Evolutionary conservation across 2,329 filamentous ascomycete species (phyloP), one percentile per base, ranked within the genome.

Genomic region (Aschersonia sp.): DNA sequence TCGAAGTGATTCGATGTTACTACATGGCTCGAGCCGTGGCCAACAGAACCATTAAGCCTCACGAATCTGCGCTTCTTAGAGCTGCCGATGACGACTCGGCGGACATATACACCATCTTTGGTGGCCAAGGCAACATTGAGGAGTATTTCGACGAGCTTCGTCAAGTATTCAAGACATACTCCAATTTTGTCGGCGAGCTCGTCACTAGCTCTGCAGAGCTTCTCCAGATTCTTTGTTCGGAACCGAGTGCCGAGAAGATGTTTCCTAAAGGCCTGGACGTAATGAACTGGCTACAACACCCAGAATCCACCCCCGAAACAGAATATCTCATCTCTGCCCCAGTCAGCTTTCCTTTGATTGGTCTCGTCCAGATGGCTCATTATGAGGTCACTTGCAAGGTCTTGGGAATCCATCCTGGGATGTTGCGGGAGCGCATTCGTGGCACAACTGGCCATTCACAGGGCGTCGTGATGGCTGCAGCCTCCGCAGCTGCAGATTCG

Each of bases 91-190:
- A 96, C 53, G 83, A 80, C 52, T 81, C 82, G 48, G 89, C 89
- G 48, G 83, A 80, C 57, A 78, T 98, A 51, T 98, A 95, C 71
- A 89, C 83, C 54, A 89, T 98, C 52, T 95, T 97, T 56, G 92
- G 92, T 51, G 92, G 92, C 5, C 92, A 98, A 65, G 92, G 92
- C 58, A 98, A 98, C 67, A 97, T 98, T 54, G 91, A 98, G 68
- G 94, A 98, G 69, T 98, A 98, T 69, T 98, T 98, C 60, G 91
- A 98, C 56, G 92, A 98, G 71, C 78, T 98, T 52, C 82, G 92
- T 49, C 85, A 94, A 64, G 78, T 97, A 50, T 91, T 91, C 71
- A 81, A 75, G 58, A 95, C 89, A 51, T 98, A 98, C 68, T 84
- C 86, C 9, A 85, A 85, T 31, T 94, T 98, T 56, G 80, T 96